Evolutionary conservation across 2,329 filamentous ascomycete genomes (phyloP).

Genomic region (Dothideomycetes sp.): DNA sequence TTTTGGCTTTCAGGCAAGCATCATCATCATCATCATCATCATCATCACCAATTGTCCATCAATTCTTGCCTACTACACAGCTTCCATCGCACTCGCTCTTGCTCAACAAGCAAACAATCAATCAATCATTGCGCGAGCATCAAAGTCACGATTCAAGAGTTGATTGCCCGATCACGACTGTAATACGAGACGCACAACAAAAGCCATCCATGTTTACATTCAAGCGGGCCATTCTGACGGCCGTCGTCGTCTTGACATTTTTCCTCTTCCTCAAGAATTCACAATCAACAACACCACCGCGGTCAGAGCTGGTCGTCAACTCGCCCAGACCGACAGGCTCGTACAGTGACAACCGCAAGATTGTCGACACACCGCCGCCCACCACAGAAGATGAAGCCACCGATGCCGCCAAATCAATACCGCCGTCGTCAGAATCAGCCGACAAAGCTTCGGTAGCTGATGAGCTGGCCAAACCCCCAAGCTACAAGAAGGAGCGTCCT

Average conservation of each 20-base stretch:
- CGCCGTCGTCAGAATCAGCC: constrained; percentile 22
- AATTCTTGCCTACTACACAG: no score
- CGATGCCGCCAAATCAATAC: constrained; percentile 11
- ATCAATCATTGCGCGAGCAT: no score
- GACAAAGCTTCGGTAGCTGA: background rate
- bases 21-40: no score
- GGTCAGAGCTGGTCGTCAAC: constrained; percentile 20
- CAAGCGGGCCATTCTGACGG: constrained; percentile 63
- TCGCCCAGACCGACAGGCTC: constrained; percentile 30
- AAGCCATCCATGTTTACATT: constrained; percentile 60
- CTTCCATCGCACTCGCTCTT: no score
- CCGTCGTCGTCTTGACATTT: constrained; percentile 58
- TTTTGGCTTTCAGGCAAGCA: no score
- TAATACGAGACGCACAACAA: constrained; percentile 1
- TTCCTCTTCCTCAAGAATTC: constrained; percentile 60
- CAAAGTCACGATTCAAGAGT: no score
- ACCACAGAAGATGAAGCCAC: constrained; percentile 11
- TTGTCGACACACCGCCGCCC: constrained; percentile 18
- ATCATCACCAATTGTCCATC: no score
- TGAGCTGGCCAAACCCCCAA: constrained; percentile 17
- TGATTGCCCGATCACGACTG: no score
- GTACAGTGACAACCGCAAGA: constrained; percentile 28
- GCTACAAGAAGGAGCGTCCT: constrained; percentile 34
- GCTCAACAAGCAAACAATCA: no score
- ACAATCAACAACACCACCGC: constrained; percentile 31